Percentiles rank a stretch among this genome's conserved stretches.
phyloP scores from a whole-genome alignment of 106 monocot genomes.

The Phalaenopsis aphrodite region DNA sequence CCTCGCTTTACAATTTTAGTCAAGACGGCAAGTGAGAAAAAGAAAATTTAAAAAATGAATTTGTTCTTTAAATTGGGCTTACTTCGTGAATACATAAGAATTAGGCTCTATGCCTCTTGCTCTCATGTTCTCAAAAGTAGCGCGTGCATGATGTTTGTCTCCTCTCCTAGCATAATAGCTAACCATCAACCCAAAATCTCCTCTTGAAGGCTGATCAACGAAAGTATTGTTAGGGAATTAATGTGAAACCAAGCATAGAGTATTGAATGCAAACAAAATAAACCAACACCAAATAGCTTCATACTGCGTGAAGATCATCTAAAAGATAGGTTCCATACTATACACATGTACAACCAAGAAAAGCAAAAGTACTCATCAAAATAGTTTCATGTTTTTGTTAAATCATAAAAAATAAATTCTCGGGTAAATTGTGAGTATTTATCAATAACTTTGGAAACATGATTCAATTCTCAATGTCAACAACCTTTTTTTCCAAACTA shows the following conservation, averaged over 20 bases:
- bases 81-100: slow-evolving; percentile 93
- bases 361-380: background rate
- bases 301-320: background rate
- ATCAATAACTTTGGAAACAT: background rate
- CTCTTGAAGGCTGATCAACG: slow-evolving; percentile 71
- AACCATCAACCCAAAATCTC: slow-evolving; percentile 91
- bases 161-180: slow-evolving; percentile 91
- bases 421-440: background rate
- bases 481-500: background rate
- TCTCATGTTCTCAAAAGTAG: slow-evolving; percentile 93
- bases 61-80: slow-evolving; percentile 4
- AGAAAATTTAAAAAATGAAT: background rate
- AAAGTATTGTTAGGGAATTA: slow-evolving; percentile 9
- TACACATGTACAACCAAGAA: background rate
- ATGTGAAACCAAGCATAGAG: background rate
- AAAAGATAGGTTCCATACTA: background rate
- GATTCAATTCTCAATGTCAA: background rate
- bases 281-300: background rate
- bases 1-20: background rate
- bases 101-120: slow-evolving; percentile 97
- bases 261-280: background rate
- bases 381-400: background rate
- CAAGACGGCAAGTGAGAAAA: background rate
- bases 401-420: slow-evolving; percentile 3
- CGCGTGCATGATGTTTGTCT: slow-evolving; percentile 97